These are phyloP conservation scores for Collybia nuda DNA, from an alignment of 768 basidiomycete genomes.

Conservation along the genomic window DNA sequence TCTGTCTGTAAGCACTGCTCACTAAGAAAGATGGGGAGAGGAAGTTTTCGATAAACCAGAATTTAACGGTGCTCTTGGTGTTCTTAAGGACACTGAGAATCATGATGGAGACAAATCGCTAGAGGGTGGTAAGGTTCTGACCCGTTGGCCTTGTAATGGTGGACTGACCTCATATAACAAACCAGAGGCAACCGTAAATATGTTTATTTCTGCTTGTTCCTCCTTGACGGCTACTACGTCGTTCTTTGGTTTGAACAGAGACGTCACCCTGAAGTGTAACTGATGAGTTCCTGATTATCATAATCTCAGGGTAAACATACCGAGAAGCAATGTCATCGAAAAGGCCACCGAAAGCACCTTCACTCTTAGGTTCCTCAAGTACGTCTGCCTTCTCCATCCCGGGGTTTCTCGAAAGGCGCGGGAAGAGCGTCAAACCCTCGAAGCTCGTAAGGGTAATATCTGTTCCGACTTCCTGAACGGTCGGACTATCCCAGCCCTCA, in stretches of 20 bases:
- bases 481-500: constrained; percentile 83
- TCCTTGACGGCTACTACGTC: constrained; percentile 22
- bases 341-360: constrained; percentile 33
- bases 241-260: constrained; percentile 39
- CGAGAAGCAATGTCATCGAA: constrained; percentile 49
- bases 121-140: constrained; percentile 2
- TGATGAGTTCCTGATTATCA: background rate
- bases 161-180: constrained; percentile 84
- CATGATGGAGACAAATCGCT: constrained; percentile 99
- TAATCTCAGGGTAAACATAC: constrained; percentile 31
- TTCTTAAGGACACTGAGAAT: constrained; percentile 93
- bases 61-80: constrained; percentile 93
- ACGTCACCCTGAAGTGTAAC: constrained; percentile 37
- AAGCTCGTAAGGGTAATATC: constrained; percentile 86
- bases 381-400: constrained; percentile 88
- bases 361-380: constrained; percentile 45
- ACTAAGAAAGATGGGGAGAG: constrained; percentile 95
- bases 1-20: constrained; percentile 19
- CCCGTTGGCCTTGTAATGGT: background rate
- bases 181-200: constrained; percentile 98
- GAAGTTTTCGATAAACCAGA: constrained; percentile 99
- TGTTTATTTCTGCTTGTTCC: constrained; percentile 90
- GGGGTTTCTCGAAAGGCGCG: constrained; percentile 62
- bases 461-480: constrained; percentile 65
- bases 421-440: constrained; percentile 87